A percentile compares a stretch with the other conserved stretches of the same genome.
phyloP scores from a whole-genome alignment of 2,329 filamentous ascomycete species.

The Metarhizium guizhouense region DNA sequence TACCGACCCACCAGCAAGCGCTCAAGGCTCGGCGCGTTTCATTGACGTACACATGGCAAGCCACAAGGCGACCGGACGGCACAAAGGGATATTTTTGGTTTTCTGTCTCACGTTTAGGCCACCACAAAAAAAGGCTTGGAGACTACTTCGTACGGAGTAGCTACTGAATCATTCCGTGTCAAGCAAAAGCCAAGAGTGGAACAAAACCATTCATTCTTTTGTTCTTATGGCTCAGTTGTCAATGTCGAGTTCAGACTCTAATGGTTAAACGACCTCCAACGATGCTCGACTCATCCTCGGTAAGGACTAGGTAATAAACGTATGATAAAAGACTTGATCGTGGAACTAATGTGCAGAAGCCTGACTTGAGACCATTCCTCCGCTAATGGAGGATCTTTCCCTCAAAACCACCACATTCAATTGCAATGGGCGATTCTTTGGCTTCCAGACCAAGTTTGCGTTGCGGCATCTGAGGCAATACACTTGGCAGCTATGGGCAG shows the following conservation, averaged over 20 bases:
- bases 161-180: neutral
- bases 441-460: too few relatives aligned
- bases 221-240: neutral
- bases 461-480: too few relatives aligned
- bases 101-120: conserved; percentile 10
- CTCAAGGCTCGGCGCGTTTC: conserved; percentile 23
- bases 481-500: neutral
- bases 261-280: neutral
- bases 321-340: neutral
- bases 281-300: neutral
- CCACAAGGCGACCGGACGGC: conserved; percentile 13
- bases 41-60: conserved; percentile 28
- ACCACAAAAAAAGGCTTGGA: neutral
- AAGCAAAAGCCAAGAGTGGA: neutral
- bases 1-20: conserved; percentile 19
- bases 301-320: neutral
- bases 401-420: too few relatives aligned
- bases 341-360: too few relatives aligned
- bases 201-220: neutral
- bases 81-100: conserved; percentile 10
- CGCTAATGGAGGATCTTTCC: too few relatives aligned
- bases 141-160: neutral
- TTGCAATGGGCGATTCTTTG: too few relatives aligned
- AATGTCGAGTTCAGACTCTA: neutral
- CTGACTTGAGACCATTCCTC: too few relatives aligned